Percentiles rank a stretch among this genome's conserved stretches.
phyloP scores from a whole-genome alignment of 306 rosid species.

The Cicer bijugum region DNA sequence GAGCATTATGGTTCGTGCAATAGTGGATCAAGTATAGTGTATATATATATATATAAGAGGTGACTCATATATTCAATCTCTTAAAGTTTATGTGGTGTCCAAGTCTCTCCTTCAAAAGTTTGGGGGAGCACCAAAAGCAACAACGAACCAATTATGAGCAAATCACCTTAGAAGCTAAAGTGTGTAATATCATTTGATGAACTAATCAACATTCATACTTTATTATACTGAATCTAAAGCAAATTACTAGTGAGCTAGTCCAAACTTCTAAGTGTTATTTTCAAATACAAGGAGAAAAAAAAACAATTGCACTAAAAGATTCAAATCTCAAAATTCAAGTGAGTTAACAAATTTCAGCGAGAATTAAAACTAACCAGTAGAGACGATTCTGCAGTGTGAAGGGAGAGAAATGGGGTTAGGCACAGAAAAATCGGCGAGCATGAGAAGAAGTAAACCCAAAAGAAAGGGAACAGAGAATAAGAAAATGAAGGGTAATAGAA shows the following conservation, averaged over 20 bases:
- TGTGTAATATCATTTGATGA: not conserved
- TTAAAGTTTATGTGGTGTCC: too few relatives aligned
- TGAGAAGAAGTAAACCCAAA: conserved; percentile 50
- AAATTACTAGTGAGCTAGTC: not conserved
- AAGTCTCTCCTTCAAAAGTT: too few relatives aligned
- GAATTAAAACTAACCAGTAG: conserved; percentile 57
- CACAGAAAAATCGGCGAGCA: conserved; percentile 58
- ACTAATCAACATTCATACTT: too few relatives aligned
- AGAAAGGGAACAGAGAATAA: conserved; percentile 57
- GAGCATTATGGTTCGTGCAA: too few relatives aligned
- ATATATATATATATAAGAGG: too few relatives aligned
- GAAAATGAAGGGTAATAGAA: conserved; percentile 54
- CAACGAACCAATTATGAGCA: not conserved
- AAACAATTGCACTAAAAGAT: not conserved
- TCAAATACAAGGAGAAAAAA: not conserved
- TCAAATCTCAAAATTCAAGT: conserved; percentile 11
- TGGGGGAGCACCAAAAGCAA: too few relatives aligned
- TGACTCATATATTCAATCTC: too few relatives aligned
- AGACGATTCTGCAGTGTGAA: conserved; percentile 87
- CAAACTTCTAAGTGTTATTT: not conserved
- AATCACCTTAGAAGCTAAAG: not conserved
- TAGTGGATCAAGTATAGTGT: too few relatives aligned
- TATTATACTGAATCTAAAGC: not conserved
- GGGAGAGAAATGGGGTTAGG: conserved; percentile 66
- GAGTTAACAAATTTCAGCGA: not conserved